A percentile compares a stretch with the other conserved stretches of the same genome.
Evolutionary conservation across 176 grass and related monocot genomes (phyloP).

Genomic region (Chrysopogon serrulatus): DNA sequence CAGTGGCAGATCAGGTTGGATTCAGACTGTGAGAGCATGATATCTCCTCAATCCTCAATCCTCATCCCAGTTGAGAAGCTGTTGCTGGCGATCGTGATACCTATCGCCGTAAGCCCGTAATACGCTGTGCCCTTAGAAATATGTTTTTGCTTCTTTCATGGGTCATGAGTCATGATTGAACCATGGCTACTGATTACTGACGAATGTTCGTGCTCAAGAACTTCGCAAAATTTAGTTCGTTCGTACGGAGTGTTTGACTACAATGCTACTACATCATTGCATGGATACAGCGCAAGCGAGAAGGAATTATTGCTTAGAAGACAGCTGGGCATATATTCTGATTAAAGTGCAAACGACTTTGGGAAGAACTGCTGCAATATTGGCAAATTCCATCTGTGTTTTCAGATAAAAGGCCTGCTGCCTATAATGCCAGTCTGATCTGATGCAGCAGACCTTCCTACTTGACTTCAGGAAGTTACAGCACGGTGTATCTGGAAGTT

Average conservation of each 20-base stretch:
- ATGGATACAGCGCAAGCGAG: not conserved
- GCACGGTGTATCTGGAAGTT: not conserved
- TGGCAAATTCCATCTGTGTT: not conserved
- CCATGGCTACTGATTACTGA: not conserved
- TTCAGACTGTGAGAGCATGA: not conserved
- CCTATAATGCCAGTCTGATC: not conserved
- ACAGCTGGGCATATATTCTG: not conserved
- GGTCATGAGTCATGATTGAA: not conserved
- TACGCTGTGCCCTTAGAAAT: not conserved
- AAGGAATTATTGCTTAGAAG: slow-evolving; percentile 3
- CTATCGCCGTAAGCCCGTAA: not conserved
- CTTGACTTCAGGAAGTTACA: not conserved
- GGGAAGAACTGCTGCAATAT: not conserved
- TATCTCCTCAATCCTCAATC: not conserved
- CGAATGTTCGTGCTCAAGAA: not conserved
- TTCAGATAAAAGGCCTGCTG: not conserved
- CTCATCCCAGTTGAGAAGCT: not conserved
- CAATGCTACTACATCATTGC: not conserved
- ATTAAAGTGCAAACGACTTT: not conserved
- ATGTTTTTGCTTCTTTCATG: not conserved
- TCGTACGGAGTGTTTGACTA: not conserved
- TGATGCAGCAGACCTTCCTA: not conserved
- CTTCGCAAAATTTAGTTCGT: not conserved
- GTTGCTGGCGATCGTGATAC: not conserved
- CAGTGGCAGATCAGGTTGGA: not conserved